Evolutionary conservation across 1,284 basidiomycete species (phyloP).

Genomic region (Tetrapyrgos nigripes): DNA sequence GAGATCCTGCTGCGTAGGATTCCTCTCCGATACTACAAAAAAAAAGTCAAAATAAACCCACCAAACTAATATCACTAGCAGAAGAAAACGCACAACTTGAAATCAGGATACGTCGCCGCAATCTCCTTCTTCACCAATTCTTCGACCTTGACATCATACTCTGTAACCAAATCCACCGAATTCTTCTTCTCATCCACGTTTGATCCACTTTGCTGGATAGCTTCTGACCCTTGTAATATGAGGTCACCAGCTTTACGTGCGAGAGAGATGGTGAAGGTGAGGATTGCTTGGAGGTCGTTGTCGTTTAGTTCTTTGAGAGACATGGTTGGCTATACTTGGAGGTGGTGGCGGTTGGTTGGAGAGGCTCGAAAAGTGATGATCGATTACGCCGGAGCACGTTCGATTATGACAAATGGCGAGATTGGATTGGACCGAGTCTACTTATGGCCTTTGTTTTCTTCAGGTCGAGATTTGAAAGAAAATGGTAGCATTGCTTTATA

Average conservation of each 20-base stretch:
- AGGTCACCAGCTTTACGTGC: slow-evolving; percentile 75
- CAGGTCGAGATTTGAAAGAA: not conserved
- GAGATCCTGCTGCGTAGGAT: slow-evolving; percentile 78
- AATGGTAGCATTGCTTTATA: too few species aligned
- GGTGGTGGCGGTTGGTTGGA: slow-evolving; percentile 14
- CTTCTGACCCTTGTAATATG: slow-evolving; percentile 77
- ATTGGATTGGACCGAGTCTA: too few species aligned
- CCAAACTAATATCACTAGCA: slow-evolving; percentile 8
- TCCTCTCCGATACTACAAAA: slow-evolving; percentile 87
- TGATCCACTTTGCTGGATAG: slow-evolving; percentile 61
- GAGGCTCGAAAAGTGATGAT: slow-evolving; percentile 5
- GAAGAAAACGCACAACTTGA: slow-evolving; percentile 74
- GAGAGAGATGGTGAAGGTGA: slow-evolving; percentile 76
- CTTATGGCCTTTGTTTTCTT: not conserved
- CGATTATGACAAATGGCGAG: slow-evolving; percentile 1
- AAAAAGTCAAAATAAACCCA: slow-evolving; percentile 12
- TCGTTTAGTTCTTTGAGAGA: slow-evolving; percentile 38
- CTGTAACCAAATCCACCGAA: slow-evolving; percentile 94
- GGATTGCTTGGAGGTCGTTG: slow-evolving; percentile 66
- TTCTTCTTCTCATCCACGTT: slow-evolving; percentile 88
- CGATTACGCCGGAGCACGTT: slow-evolving; percentile 10
- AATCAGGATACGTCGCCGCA: slow-evolving; percentile 71
- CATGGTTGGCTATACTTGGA: too few species aligned
- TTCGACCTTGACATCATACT: slow-evolving; percentile 95
- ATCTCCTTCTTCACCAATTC: slow-evolving; percentile 83